Conservation (phyloP, 2,329 filamentous ascomycete species). For the Chrysoporthe puriensis region DNA sequence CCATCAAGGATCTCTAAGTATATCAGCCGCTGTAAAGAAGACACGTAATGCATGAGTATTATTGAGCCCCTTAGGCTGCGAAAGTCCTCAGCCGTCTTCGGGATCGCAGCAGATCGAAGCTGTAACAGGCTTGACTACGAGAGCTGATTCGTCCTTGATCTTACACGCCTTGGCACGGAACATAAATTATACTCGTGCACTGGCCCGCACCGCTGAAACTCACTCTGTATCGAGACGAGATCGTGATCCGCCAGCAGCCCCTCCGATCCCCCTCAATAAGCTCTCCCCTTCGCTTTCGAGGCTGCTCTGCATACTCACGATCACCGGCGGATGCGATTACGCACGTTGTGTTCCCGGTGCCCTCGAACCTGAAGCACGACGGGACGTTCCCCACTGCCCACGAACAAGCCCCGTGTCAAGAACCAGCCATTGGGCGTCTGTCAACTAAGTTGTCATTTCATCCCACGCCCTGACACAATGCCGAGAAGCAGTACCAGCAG, state of each 20-base stretch:
- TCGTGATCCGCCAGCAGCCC: slow-evolving; percentile 6
- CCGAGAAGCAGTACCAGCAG: not conserved
- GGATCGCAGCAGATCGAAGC: not conserved
- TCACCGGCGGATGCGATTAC: too few species aligned
- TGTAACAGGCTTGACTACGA: slow-evolving; percentile 9
- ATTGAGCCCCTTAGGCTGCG: not conserved
- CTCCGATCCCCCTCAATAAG: slow-evolving; percentile 10
- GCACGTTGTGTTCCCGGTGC: too few species aligned
- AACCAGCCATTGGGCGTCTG: not conserved
- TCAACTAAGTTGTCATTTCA: slow-evolving; percentile 2
- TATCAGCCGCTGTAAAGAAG: not conserved
- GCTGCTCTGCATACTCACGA: too few species aligned
- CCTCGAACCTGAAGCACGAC: not conserved
- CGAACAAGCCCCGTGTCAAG: slow-evolving; percentile 14
- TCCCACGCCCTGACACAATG: slow-evolving; percentile 1
- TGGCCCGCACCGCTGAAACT: slow-evolving; percentile 18
- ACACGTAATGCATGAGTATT: not conserved
- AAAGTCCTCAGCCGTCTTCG: not conserved
- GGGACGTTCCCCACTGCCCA: slow-evolving; percentile 13
- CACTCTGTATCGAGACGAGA: slow-evolving; percentile 1
- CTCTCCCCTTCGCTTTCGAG: not conserved
- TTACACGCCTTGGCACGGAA: not conserved
- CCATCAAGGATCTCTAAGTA: not conserved
- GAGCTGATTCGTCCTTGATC: slow-evolving; percentile 20
- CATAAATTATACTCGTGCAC: slow-evolving; percentile 2